Evolutionary conservation across 2,329 filamentous ascomycete species (phyloP).

Genomic region (Colletotrichum graminicola): DNA sequence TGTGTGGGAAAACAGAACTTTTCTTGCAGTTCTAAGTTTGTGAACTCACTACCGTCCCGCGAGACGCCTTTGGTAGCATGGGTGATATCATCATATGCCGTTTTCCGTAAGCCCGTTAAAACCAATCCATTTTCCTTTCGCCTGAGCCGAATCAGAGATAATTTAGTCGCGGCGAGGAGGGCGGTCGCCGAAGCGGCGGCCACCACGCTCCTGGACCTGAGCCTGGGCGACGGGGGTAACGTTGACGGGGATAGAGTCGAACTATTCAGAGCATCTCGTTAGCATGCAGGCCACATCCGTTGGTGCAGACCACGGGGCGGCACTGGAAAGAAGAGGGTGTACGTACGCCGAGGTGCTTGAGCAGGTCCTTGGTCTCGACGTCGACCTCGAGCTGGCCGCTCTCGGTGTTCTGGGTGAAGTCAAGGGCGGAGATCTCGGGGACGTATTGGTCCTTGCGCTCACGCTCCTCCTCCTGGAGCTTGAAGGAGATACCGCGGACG

Average conservation of each 20-base stretch:
- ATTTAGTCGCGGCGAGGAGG: conserved; percentile 60
- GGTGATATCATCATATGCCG: conserved; percentile 44
- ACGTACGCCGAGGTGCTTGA: conserved; percentile 99
- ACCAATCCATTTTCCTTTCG: conserved; percentile 38
- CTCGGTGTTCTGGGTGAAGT: conserved; percentile 96
- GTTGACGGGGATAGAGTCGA: conserved; percentile 98
- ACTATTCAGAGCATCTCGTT: conserved; percentile 66
- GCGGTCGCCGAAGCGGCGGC: conserved; percentile 77
- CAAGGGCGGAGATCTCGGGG: conserved; percentile 97
- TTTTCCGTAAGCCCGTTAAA: conserved; percentile 58
- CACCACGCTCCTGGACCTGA: conserved; percentile 83
- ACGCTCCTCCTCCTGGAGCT: conserved; percentile 99
- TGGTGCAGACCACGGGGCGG: background rate
- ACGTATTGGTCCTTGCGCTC: conserved; percentile 99
- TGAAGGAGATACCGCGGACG: conserved; percentile 99
- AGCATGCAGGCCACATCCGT: conserved; percentile 42
- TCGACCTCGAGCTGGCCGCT: conserved; percentile 95
- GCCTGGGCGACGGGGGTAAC: conserved; percentile 91
- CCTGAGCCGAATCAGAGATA: conserved; percentile 14
- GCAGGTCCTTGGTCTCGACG: conserved; percentile 96
- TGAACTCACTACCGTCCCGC: conserved; percentile 67
- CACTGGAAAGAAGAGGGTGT: conserved; percentile 18
- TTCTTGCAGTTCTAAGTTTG: conserved; percentile 69
- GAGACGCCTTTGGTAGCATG: conserved; percentile 66
- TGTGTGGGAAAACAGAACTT: conserved; percentile 69